A percentile compares a stretch with the other conserved stretches of the same genome.
Conservation (phyloP, 495 filamentous ascomycete genomes). For the Xylaria castorea region DNA sequence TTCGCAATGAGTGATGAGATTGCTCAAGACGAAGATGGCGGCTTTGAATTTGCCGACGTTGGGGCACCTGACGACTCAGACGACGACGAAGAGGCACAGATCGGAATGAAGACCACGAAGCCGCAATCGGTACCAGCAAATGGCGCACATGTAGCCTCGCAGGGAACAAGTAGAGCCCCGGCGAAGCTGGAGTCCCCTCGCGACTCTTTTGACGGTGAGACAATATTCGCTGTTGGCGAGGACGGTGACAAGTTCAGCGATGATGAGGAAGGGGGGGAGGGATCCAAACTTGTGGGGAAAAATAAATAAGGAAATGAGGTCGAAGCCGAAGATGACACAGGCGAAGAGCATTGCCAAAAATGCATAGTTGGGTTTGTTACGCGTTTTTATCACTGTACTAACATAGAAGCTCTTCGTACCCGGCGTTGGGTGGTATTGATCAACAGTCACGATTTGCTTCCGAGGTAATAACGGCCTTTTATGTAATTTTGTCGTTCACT, state of each 20-base stretch:
- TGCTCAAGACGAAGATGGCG: slow-evolving; percentile 94
- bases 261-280: slow-evolving; percentile 51
- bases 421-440: slow-evolving; percentile 37
- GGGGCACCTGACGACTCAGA: slow-evolving; percentile 78
- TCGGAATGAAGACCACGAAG: slow-evolving; percentile 45
- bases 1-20: slow-evolving; percentile 99
- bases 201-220: slow-evolving; percentile 87
- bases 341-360: not conserved
- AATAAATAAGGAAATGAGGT: slow-evolving; percentile 41
- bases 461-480: not conserved
- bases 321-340: not conserved
- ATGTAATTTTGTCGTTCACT: slow-evolving; percentile 17
- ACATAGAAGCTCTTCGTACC: slow-evolving; percentile 31
- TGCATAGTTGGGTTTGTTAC: slow-evolving; percentile 2
- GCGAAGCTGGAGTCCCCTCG: slow-evolving; percentile 54
- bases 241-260: slow-evolving; percentile 71
- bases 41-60: slow-evolving; percentile 95
- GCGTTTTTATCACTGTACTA: slow-evolving; percentile 37
- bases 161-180: slow-evolving; percentile 48
- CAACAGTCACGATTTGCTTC: slow-evolving; percentile 17
- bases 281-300: slow-evolving; percentile 64
- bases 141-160: slow-evolving; percentile 29
- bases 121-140: slow-evolving; percentile 15
- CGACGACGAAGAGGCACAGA: slow-evolving; percentile 56
- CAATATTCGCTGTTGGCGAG: slow-evolving; percentile 92